A percentile compares a stretch with the other conserved stretches of the same genome.
Evolutionary conservation across 208 protist genomes (phyloP).

Genomic region (Leishmania major): DNA sequence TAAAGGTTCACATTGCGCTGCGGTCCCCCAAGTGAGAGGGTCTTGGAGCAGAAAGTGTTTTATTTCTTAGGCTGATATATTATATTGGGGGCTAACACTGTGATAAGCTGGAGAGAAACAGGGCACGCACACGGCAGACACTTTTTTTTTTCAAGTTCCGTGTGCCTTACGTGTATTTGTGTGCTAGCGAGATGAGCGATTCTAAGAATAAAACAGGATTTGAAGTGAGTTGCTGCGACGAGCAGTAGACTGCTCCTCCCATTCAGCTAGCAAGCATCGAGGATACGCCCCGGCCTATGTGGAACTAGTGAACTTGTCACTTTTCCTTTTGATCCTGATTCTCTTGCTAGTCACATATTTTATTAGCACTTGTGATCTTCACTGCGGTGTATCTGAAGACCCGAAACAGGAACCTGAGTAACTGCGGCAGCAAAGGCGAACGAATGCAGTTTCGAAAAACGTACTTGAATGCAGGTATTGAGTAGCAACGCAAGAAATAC

Average conservation of each 20-base stretch:
- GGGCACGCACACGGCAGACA: neutral
- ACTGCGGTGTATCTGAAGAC: slow-evolving; percentile 2
- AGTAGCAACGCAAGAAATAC: neutral
- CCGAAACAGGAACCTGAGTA: neutral
- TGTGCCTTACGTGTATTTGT: neutral
- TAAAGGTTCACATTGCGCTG: neutral
- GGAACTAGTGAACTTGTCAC: neutral
- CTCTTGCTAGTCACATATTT: slow-evolving; percentile 17
- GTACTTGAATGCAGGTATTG: neutral
- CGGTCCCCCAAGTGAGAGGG: neutral
- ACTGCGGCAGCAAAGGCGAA: slow-evolving; percentile 1
- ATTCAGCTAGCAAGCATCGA: neutral
- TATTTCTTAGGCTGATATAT: neutral
- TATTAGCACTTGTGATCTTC: slow-evolving; percentile 3
- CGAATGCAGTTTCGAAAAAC: neutral
- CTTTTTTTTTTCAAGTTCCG: neutral
- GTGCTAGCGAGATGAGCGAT: neutral
- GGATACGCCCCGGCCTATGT: neutral
- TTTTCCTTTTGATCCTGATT: slow-evolving; percentile 5
- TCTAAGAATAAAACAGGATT: neutral
- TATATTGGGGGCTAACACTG: slow-evolving; percentile 3
- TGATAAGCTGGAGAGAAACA: neutral
- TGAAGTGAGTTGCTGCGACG: neutral
- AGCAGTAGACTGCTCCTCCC: neutral
- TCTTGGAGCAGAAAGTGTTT: neutral